phyloP scores from a whole-genome alignment of 140 eudicot species.

The Anethum foeniculum region DNA sequence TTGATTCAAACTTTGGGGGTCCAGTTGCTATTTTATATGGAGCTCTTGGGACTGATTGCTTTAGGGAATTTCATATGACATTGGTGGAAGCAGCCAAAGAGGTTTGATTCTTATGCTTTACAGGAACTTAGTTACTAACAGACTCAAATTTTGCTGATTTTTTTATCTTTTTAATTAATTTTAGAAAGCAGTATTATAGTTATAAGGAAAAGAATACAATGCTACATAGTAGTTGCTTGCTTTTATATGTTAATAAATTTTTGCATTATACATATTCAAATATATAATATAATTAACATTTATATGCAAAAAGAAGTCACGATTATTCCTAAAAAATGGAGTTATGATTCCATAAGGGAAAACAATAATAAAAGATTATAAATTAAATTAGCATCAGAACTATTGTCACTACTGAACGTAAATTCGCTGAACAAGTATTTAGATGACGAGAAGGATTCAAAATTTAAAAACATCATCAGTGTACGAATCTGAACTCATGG shows the following conservation, averaged over 20 bases:
- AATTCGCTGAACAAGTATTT: not conserved
- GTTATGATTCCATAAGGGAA: not conserved
- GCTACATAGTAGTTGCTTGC: not conserved
- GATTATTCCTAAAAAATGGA: too few relatives aligned
- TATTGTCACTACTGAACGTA: not conserved
- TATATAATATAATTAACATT: not conserved
- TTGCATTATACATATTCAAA: not conserved
- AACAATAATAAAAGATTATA: not conserved
- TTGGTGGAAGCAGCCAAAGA: constrained; percentile 75
- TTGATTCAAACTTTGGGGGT: constrained; percentile 60
- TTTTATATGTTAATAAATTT: not conserved
- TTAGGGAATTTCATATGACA: constrained; percentile 54
- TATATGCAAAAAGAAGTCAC: not conserved
- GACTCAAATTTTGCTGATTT: not conserved
- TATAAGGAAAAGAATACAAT: not conserved
- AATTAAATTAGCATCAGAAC: not conserved
- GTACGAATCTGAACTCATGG: not conserved
- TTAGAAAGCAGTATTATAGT: not conserved
- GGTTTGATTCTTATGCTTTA: constrained; percentile 28
- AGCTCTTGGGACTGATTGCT: constrained; percentile 90
- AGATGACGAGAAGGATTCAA: not conserved
- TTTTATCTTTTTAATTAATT: not conserved
- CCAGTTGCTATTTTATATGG: constrained; percentile 87
- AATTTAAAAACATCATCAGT: not conserved
- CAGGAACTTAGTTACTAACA: constrained; percentile 8